Evolutionary conservation across 352 stramenopile genomes (phyloP), one percentile per base, ranked within the genome.

Genomic region (Pythium coloratum): DNA sequence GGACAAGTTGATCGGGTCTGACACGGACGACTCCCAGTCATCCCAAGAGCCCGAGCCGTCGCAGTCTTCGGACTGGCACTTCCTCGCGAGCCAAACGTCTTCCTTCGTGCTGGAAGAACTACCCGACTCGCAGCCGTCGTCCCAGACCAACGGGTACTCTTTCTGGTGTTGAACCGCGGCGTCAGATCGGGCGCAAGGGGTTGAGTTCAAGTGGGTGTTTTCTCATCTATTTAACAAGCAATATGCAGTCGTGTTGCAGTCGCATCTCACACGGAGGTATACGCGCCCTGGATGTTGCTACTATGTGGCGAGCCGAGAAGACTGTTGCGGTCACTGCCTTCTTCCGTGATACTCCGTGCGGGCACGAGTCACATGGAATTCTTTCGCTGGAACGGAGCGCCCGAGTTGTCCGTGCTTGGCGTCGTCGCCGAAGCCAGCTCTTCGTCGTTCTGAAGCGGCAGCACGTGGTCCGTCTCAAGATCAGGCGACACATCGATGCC

Each of bases 121-220:
- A 13, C 79, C 79, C 3, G 79, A 87, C 54, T 78, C 84, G 36
- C 78, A 86, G 26, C 54, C 69, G 0, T 68, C 86, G 20, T 90
- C 79, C 32, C 79, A 88, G 47, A 73, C 81, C 50, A 84, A 67
- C 33, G 59, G 61, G n/a, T 78, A 75, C 54, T 77, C 73, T 16
- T 55, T 53, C 7, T 78, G 63, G 53, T 67, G 63, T 42, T 69
- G 32, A 66, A 10, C 5, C 1, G 8, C 6, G 20, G 20, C 20
- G 20, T 24, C 20, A n/a, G n/a, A n/a, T n/a, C n/a, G n/a, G n/a
- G n/a, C n/a, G n/a, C n/a, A n/a, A n/a, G n/a, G n/a, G 36, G 12
- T 44, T 16, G 40, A 20, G 16, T 49, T 49, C 16, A 20, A 49
- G 40, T 24, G 14, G 14, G 2, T 3, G 8, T 49, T 49, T 49